These are phyloP conservation scores for Podospora pseudocomata DNA, from an alignment of 495 filamentous ascomycete species.

Conservation along the genomic window DNA sequence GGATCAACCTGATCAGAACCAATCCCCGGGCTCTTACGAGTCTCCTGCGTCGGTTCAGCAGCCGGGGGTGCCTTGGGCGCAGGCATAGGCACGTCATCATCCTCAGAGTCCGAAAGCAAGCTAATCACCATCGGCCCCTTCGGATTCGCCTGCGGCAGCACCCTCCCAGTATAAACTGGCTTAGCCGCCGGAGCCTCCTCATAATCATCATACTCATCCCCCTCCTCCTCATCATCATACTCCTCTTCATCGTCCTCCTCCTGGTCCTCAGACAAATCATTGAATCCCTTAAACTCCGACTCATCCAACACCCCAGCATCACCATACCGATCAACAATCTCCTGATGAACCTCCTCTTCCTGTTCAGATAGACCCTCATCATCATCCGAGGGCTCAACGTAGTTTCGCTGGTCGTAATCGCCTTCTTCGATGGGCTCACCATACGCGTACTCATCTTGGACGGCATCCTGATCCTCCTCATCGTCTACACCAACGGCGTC, in stretches of 20 bases:
- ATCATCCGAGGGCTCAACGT: conserved; percentile 27
- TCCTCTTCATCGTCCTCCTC: conserved; percentile 25
- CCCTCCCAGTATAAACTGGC: background rate
- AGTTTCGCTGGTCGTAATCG: conserved; percentile 33
- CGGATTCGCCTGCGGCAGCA: background rate
- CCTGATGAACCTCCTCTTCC: conserved; percentile 39
- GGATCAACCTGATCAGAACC: background rate
- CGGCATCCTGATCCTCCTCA: conserved; percentile 18
- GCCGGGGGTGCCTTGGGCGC: background rate
- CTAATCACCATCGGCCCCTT: conserved; percentile 35
- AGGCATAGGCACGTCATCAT: conserved; percentile 22
- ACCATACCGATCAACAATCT: conserved; percentile 36
- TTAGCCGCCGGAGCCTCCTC: conserved; percentile 14
- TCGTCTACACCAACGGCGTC: conserved; percentile 21
- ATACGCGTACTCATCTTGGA: conserved; percentile 25
- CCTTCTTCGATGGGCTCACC: conserved; percentile 30
- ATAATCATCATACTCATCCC: conserved; percentile 23
- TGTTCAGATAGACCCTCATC: conserved; percentile 38
- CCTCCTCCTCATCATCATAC: conserved; percentile 28
- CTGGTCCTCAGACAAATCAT: conserved; percentile 25
- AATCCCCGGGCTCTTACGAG: background rate
- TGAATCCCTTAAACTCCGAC: conserved; percentile 30
- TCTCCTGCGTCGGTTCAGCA: background rate
- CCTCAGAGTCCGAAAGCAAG: conserved; percentile 40
- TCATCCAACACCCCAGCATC: conserved; percentile 35